Percentiles rank a stretch among this genome's conserved stretches.
These are phyloP conservation scores for Amanita fuliginea DNA, from an alignment of 768 basidiomycete genomes.

Conservation along the genomic window DNA sequence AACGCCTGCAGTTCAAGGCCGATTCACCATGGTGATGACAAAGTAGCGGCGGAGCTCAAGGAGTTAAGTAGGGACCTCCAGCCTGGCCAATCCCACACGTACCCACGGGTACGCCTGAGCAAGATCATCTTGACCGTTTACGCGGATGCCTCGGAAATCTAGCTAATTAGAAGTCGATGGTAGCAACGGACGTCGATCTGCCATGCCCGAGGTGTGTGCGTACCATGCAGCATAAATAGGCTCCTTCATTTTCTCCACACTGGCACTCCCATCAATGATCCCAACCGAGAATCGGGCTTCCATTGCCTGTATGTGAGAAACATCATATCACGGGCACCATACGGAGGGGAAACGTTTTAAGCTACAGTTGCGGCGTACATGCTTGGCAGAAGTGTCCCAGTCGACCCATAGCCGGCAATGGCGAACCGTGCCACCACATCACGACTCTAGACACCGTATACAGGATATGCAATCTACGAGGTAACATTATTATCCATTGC, in stretches of 20 bases:
- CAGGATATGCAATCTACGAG: no score
- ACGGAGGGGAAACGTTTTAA: neutral
- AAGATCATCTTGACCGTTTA: neutral
- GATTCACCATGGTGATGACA: slow-evolving; percentile 5
- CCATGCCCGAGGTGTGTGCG: neutral
- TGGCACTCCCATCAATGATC: no score
- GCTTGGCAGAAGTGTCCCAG: neutral
- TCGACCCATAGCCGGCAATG: no score
- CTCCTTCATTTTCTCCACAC: no score
- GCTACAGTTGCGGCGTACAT: neutral
- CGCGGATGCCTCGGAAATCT: slow-evolving; percentile 15
- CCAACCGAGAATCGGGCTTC: no score
- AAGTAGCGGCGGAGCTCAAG: neutral
- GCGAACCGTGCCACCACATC: no score
- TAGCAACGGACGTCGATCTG: neutral
- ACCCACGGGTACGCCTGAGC: neutral
- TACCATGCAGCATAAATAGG: neutral
- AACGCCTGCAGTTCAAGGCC: neutral
- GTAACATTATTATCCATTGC: neutral
- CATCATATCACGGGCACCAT: neutral
- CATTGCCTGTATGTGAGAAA: no score
- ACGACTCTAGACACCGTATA: no score
- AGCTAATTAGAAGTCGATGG: neutral
- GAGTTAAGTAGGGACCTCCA: no score
- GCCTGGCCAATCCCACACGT: no score